Evolutionary conservation across 805 yeast species (phyloP).

Genomic region (Kluyveromyces wickerhamii): DNA sequence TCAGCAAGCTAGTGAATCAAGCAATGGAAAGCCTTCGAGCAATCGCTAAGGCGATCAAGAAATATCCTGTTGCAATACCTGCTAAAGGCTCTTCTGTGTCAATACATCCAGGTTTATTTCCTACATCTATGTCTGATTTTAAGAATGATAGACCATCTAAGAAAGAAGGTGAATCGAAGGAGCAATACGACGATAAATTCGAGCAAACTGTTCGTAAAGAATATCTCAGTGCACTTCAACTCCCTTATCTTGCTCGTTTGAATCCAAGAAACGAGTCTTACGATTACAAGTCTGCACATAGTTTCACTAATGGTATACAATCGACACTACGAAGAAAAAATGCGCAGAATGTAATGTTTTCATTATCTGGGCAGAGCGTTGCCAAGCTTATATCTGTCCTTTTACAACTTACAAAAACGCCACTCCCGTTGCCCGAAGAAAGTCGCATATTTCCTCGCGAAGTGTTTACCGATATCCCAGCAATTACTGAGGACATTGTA

Average conservation of each 20-base stretch:
- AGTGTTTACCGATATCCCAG: conserved; percentile 30
- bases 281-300: conserved; percentile 1
- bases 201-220: conserved; percentile 1
- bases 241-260: background rate
- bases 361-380: conserved; percentile 11
- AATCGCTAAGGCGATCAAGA: background rate
- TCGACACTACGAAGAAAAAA: conserved; percentile 6
- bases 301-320: background rate
- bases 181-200: too few relatives aligned
- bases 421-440: conserved; percentile 12
- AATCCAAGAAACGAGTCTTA: background rate
- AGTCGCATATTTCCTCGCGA: conserved; percentile 13
- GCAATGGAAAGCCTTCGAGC: background rate
- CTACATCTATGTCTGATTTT: too few relatives aligned
- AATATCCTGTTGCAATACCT: background rate
- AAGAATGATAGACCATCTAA: too few relatives aligned
- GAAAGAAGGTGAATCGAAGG: too few relatives aligned
- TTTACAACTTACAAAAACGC: conserved; percentile 18
- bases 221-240: conserved; percentile 3
- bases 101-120: too few relatives aligned
- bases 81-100: too few relatives aligned
- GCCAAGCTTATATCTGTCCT: conserved; percentile 18
- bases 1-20: too few relatives aligned
- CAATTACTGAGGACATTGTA: conserved; percentile 26
- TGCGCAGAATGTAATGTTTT: conserved; percentile 2